phyloP scores from a whole-genome alignment of 2,329 filamentous ascomycete genomes.

The Neofusicoccum parvum region DNA sequence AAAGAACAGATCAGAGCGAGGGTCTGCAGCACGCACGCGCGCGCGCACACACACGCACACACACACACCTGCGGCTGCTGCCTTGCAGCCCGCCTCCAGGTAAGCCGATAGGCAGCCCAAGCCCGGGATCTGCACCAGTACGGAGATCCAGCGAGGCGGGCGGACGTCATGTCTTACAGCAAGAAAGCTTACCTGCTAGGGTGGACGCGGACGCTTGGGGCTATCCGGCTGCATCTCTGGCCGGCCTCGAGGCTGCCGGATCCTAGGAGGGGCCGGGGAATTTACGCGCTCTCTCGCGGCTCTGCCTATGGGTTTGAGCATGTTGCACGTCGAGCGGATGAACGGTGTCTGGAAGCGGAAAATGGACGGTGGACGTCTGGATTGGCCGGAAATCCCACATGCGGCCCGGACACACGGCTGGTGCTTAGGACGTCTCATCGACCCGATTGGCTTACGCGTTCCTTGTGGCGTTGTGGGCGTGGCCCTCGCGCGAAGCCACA shows the following conservation, averaged over 20 bases:
- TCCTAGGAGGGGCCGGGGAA: too few species aligned
- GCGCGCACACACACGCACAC: too few species aligned
- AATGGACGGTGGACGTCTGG: not conserved
- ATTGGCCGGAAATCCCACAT: not conserved
- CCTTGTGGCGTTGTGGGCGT: not conserved
- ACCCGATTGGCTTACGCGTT: slow-evolving; percentile 2
- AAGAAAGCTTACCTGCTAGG: not conserved
- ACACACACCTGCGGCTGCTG: not conserved
- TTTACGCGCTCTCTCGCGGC: too few species aligned
- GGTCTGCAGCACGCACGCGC: not conserved
- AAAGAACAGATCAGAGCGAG: not conserved
- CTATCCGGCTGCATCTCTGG: not conserved
- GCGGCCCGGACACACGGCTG: not conserved
- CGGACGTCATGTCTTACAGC: not conserved
- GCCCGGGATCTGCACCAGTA: not conserved
- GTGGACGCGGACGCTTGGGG: not conserved
- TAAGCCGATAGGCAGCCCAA: not conserved
- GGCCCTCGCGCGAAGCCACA: not conserved
- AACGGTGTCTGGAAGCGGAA: not conserved
- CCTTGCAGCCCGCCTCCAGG: not conserved
- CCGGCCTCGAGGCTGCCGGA: not conserved
- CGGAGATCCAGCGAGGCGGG: not conserved
- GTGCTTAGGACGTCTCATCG: not conserved
- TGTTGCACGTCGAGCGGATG: not conserved
- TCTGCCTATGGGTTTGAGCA: not conserved